Evolutionary conservation across 1,284 basidiomycete species (phyloP).

Genomic region (Moesziomyces parantarcticus): DNA sequence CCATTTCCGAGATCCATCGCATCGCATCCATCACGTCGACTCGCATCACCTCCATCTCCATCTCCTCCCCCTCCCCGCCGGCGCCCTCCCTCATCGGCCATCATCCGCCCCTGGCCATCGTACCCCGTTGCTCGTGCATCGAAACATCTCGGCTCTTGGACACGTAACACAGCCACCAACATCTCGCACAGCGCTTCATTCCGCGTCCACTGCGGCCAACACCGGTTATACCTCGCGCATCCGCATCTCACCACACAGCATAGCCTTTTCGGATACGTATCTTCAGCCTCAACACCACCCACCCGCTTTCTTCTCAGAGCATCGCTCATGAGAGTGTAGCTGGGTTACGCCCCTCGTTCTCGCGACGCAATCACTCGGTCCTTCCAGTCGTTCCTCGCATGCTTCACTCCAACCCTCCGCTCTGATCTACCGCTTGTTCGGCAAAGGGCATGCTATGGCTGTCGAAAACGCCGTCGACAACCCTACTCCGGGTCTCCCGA

Average conservation of each 20-base stretch:
- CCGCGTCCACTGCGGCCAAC: no score
- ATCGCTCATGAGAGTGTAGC: no score
- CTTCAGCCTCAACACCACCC: background rate
- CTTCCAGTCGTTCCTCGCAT: slow-evolving; percentile 7
- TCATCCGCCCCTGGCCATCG: background rate
- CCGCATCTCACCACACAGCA: background rate
- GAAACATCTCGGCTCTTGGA: background rate
- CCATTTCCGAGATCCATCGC: slow-evolving; percentile 24
- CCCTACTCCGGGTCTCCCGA: slow-evolving; percentile 12
- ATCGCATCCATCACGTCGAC: slow-evolving; percentile 18
- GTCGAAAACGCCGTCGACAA: slow-evolving; percentile 12
- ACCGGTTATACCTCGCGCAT: background rate
- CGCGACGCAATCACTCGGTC: background rate
- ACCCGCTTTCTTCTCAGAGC: no score
- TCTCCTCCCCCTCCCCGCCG: background rate
- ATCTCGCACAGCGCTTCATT: background rate
- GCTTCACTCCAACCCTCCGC: slow-evolving; percentile 4
- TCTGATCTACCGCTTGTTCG: slow-evolving; percentile 6
- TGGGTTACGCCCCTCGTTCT: no score
- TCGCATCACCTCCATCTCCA: slow-evolving; percentile 3
- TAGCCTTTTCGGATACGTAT: background rate
- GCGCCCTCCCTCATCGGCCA: background rate
- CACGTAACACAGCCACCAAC: no score
- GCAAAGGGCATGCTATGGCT: slow-evolving; percentile 39
- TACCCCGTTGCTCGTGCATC: background rate